These are phyloP conservation scores for Fusarium odoratissimum DNA, from an alignment of 2,329 filamentous ascomycete species.

Conservation along the genomic window DNA sequence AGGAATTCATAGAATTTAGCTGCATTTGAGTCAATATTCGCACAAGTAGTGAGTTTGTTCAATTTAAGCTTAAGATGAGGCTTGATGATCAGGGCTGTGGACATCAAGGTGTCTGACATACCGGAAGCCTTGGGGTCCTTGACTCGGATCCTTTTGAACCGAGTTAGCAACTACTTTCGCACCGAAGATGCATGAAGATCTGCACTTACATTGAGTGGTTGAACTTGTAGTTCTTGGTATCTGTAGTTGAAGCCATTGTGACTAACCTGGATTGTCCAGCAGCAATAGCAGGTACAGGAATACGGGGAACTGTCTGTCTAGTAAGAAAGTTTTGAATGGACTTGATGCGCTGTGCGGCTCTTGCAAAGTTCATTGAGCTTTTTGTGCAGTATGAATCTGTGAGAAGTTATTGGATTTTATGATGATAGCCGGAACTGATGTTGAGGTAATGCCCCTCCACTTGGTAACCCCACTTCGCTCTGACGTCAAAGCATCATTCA, in stretches of 20 bases:
- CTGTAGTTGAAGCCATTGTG: slow-evolving; percentile 79
- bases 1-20: slow-evolving; percentile 96
- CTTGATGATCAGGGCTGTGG: slow-evolving; percentile 3
- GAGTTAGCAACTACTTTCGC: slow-evolving; percentile 25
- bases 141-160: slow-evolving; percentile 80
- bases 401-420: neutral
- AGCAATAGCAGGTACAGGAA: neutral
- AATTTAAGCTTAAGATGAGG: neutral
- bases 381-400: slow-evolving; percentile 5
- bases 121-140: slow-evolving; percentile 89
- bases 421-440: slow-evolving; percentile 5
- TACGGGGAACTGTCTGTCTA: slow-evolving; percentile 9
- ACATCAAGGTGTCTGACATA: slow-evolving; percentile 53
- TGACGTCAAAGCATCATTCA: slow-evolving; percentile 30
- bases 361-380: slow-evolving; percentile 41
- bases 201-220: slow-evolving; percentile 85
- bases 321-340: slow-evolving; percentile 37
- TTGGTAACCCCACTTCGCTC: slow-evolving; percentile 22
- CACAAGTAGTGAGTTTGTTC: neutral
- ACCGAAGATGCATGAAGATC: neutral
- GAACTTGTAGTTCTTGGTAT: slow-evolving; percentile 81
- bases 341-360: slow-evolving; percentile 43
- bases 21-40: slow-evolving; percentile 43
- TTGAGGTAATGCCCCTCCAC: slow-evolving; percentile 24
- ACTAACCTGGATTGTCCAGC: slow-evolving; percentile 60